Evolutionary conservation across 805 yeast genomes (phyloP), one percentile per base, ranked within the genome.

Genomic region (Starmerella potacharoeniae): DNA sequence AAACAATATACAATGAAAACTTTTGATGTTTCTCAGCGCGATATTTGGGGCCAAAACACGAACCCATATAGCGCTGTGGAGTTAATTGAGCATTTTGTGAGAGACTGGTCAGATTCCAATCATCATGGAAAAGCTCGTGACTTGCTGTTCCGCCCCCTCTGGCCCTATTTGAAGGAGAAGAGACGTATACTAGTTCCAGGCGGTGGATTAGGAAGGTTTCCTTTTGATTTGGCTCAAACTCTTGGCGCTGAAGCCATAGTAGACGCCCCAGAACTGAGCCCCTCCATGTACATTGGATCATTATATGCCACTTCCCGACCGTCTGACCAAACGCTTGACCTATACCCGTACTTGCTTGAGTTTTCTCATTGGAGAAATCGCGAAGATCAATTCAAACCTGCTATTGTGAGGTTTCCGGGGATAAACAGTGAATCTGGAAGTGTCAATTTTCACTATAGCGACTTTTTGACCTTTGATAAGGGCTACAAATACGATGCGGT

Each of bases 191-290:
- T 90, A 4, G 78, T 86, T 1, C 97, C 97, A 0, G 97, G 97
- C 0, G 79, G 93, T 1, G 97, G 97, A 0, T 72, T 85, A 30
- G 96, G 96, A 0, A 72, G 88, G 60, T 70, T 88, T 0, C 82
- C 95, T 1, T 82, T 81, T 64, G 86, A 82, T 56, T 57, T 87
- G 30, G 68, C 76, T 0, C 50, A 17, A 16, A 11, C 6, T 28
- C 33, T 42, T 2, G n/a, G 40, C 36, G 28, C 34, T 5, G 42
- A 28, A 6, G 34, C 41, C 2, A 10, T 17, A 4, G 89, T 87
- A 0, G 83, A 82, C 57, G 82, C 95, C 0, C 76, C 87, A 35
- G 97, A 90, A 65, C 79, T 75, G 64, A 84, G 91, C 3, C 77
- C 84, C 42, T 66, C 84, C 55, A 88, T 89, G 96, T 79, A 80